Evolutionary conservation across 306 rosid genomes (phyloP), one percentile per base, ranked within the genome.

Genomic region (Rosa persica): DNA sequence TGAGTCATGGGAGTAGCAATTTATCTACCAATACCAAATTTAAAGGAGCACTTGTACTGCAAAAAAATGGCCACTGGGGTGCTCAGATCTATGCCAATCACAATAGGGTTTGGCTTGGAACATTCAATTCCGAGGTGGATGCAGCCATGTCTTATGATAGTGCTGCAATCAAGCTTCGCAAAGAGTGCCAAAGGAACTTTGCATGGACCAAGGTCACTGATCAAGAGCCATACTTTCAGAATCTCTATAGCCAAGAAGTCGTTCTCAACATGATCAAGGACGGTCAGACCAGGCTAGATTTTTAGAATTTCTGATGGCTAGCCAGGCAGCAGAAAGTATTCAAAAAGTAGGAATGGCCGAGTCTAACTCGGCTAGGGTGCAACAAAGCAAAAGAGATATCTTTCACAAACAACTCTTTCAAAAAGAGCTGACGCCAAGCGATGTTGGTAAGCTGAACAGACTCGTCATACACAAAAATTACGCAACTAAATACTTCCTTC

Each of bases 81-180:
- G 83, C 88, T 22, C 85, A 87, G 73, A 74, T 87, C 19, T 87
- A 77, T 15, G 81, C 78, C 57, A 47, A 70, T 34, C 80, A 72
- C 69, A 72, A 74, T 44, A 77, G 81, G 71, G 43, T 89, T 64
- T 83, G 83, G 86, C 80, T 79, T 0, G 86, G 86, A 69, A 85
- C 76, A n/a, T 81, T 85, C 81, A 75, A 68, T 62, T 71, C 85
- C 1, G 80, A 78, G 43, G 60, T 61, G 25, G 77, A 81, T 39
- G 88, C 88, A 36, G 84, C 87, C 61, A 80, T 73, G 84, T 82
- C 82, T 46, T 84, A 84, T 64, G 87, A 84, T 12, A 81, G 87
- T 1, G 87, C 87, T 5, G 82, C 85, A 12, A 73, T 84, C 78
- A 77, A 75, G 84, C 84, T 84, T 62, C 74, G 85, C 9, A 54